These are phyloP conservation scores for Tolypocladium endophyticum DNA, from an alignment of 2,329 filamentous ascomycete genomes.

Conservation along the genomic window DNA sequence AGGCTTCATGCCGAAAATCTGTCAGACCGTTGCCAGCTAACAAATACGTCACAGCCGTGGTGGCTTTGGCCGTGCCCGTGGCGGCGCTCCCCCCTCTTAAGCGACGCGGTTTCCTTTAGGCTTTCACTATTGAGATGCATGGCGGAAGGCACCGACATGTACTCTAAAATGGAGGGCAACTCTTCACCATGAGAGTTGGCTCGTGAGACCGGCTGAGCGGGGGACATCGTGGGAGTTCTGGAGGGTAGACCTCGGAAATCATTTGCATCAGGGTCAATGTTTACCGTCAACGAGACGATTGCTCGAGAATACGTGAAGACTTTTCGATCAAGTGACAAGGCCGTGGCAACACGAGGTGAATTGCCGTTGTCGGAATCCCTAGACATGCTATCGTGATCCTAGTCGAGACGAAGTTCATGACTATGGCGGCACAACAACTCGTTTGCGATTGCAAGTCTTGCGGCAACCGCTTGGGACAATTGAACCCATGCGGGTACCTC, in stretches of 20 bases:
- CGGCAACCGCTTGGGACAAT: neutral
- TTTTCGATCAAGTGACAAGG: neutral
- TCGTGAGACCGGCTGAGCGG: conserved; percentile 29
- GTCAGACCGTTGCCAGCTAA: neutral
- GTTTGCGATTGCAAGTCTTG: neutral
- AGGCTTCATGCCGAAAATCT: neutral
- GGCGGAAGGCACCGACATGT: conserved; percentile 35
- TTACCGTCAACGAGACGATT: conserved; percentile 25
- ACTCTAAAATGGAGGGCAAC: conserved; percentile 33
- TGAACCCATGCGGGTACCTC: neutral
- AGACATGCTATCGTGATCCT: neutral
- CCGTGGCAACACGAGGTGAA: neutral
- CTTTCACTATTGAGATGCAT: conserved; percentile 34
- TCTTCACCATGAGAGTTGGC: conserved; percentile 27
- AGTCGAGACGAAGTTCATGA: neutral
- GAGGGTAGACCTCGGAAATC: conserved; percentile 37
- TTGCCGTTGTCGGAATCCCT: neutral
- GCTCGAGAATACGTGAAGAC: conserved; percentile 13
- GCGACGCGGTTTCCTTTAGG: conserved; percentile 27
- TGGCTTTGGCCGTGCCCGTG: conserved; percentile 73
- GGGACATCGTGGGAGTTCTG: conserved; percentile 34
- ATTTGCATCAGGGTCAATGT: conserved; percentile 35
- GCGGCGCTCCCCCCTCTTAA: conserved; percentile 62
- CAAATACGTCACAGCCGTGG: conserved; percentile 50
- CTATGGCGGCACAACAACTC: neutral